These are phyloP conservation scores for Suillus luteus DNA, from an alignment of 768 basidiomycete genomes.

Conservation along the genomic window DNA sequence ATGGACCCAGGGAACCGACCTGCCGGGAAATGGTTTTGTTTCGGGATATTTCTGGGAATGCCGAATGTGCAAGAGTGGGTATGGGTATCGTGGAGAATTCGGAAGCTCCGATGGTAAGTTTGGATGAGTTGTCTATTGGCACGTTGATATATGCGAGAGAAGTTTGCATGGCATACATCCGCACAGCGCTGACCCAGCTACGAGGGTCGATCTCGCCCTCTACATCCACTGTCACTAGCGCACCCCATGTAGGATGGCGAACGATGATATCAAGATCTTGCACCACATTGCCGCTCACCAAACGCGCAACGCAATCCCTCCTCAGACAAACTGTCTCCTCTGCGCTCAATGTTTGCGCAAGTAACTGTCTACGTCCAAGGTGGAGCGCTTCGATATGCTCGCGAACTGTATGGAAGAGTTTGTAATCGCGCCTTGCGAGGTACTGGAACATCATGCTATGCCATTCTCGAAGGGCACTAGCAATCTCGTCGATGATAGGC, in stretches of 20 bases:
- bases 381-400: slow-evolving; percentile 91
- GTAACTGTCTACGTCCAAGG: slow-evolving; percentile 86
- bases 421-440: slow-evolving; percentile 86
- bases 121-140: slow-evolving; percentile 38
- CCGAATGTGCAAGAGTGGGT: slow-evolving; percentile 68
- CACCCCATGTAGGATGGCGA: slow-evolving; percentile 91
- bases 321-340: slow-evolving; percentile 85
- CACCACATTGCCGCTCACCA: slow-evolving; percentile 88
- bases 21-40: slow-evolving; percentile 36
- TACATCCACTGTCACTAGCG: slow-evolving; percentile 86
- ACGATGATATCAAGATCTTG: slow-evolving; percentile 96
- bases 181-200: slow-evolving; percentile 86
- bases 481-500: slow-evolving; percentile 96
- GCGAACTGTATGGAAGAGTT: slow-evolving; percentile 81
- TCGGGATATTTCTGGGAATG: slow-evolving; percentile 57
- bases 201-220: slow-evolving; percentile 79
- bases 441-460: slow-evolving; percentile 90
- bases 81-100: slow-evolving; percentile 52
- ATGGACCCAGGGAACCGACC: slow-evolving; percentile 36
- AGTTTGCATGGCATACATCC: slow-evolving; percentile 91
- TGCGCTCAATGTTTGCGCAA: slow-evolving; percentile 81
- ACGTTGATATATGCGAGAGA: slow-evolving; percentile 77
- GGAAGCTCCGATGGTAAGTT: slow-evolving; percentile 39
- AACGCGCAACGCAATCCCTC: slow-evolving; percentile 81
- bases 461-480: slow-evolving; percentile 96